Conservation (phyloP, 345 rosid species). For the Euphorbia peplus region DNA sequence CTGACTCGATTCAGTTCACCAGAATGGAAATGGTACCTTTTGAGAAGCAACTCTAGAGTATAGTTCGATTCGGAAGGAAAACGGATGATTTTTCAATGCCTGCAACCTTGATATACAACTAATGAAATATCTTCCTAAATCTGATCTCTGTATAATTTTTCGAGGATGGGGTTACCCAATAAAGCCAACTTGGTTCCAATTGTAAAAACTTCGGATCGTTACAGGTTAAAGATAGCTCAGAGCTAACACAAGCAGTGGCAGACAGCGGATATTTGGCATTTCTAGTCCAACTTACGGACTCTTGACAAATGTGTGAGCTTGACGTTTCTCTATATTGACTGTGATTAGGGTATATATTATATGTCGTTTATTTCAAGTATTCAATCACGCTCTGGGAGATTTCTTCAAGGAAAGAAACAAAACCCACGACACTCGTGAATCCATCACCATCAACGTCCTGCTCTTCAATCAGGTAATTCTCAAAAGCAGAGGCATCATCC, state of each 20-base stretch:
- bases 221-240: not conserved
- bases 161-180: not conserved
- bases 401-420: constrained; percentile 89
- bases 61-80: not conserved
- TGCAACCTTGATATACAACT: constrained; percentile 11
- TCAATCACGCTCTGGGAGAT: constrained; percentile 72
- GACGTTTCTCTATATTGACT: not conserved
- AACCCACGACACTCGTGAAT: constrained; percentile 80
- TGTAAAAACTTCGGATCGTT: not conserved
- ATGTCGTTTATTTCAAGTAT: constrained; percentile 59
- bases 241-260: not conserved
- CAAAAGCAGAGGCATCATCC: constrained; percentile 76
- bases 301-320: not conserved
- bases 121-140: constrained; percentile 5
- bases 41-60: constrained; percentile 2
- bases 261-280: not conserved
- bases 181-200: constrained; percentile 5
- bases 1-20: not conserved
- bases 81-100: not conserved
- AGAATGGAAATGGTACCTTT: not conserved
- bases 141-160: constrained; percentile 9
- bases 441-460: constrained; percentile 92
- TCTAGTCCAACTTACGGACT: constrained; percentile 1
- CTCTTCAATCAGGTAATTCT: constrained; percentile 91
- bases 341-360: not conserved